These are phyloP conservation scores for Verticillium isaacii DNA, from an alignment of 2,329 filamentous ascomycete genomes.

Conservation along the genomic window DNA sequence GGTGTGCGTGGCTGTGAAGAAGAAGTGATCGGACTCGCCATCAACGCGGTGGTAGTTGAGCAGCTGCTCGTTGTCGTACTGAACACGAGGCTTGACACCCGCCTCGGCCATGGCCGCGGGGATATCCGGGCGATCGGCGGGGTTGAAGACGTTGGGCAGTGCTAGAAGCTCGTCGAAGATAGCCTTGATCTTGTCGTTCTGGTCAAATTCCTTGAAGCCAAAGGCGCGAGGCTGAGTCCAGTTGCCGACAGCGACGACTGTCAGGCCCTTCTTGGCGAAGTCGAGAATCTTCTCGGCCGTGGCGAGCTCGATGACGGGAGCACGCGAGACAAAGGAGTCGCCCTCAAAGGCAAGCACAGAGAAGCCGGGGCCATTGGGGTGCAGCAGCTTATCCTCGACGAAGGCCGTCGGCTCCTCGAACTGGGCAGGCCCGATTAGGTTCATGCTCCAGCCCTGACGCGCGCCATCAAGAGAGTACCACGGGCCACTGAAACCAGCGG, in stretches of 20 bases:
- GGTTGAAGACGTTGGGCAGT: constrained; percentile 5
- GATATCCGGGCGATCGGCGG: constrained; percentile 2
- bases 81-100: constrained; percentile 3
- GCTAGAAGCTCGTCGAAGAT: constrained; percentile 5
- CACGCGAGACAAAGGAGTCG: constrained; percentile 1
- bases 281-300: constrained; percentile 2
- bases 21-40: constrained; percentile 9
- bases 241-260: constrained; percentile 1
- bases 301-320: constrained; percentile 2
- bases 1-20: constrained; percentile 5
- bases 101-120: constrained; percentile 1
- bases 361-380: constrained; percentile 1
- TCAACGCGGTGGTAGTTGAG: constrained; percentile 9
- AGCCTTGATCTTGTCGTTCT: constrained; percentile 3
- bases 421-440: constrained; percentile 6
- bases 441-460: constrained; percentile 6
- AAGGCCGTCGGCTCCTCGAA: constrained; percentile 7
- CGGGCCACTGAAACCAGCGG: constrained; percentile 5
- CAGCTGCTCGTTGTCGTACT: constrained; percentile 6
- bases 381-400: constrained; percentile 1
- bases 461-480: constrained; percentile 4
- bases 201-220: constrained; percentile 2
- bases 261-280: constrained; percentile 4
- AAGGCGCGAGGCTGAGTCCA: constrained; percentile 1
- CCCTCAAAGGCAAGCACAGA: constrained; percentile 2